Conservation (phyloP, 306 rosid species). For the Rosa lucieae region DNA sequence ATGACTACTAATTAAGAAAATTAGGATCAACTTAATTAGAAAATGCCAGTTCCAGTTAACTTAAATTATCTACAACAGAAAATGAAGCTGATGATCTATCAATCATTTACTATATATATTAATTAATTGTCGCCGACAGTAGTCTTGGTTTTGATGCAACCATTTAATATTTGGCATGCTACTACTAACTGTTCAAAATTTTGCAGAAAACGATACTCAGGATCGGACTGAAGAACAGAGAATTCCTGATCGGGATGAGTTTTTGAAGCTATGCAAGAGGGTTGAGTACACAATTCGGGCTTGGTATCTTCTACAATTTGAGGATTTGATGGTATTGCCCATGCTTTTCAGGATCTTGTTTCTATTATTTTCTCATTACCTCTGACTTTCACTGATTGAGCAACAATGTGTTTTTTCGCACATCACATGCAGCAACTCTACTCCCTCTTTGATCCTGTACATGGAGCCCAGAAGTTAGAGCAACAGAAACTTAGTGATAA, state of each 20-base stretch:
- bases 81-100: no score
- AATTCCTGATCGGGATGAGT: slow-evolving; percentile 72
- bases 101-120: no score
- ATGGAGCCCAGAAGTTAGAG: slow-evolving; percentile 70
- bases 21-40: no score
- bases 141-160: not conserved
- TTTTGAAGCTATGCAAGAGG: slow-evolving; percentile 86
- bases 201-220: slow-evolving; percentile 34
- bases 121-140: not conserved
- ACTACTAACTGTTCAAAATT: not conserved
- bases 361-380: not conserved
- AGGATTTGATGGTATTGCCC: slow-evolving; percentile 75
- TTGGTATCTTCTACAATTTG: slow-evolving; percentile 91
- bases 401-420: not conserved
- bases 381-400: not conserved
- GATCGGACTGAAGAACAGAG: slow-evolving; percentile 25
- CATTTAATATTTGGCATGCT: not conserved
- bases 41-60: no score
- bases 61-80: not conserved
- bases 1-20: no score
- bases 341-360: not conserved
- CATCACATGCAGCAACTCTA: slow-evolving; percentile 36
- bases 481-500: slow-evolving; percentile 55
- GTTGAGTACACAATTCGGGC: slow-evolving; percentile 93
- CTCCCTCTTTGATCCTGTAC: slow-evolving; percentile 82